Base-by-base conservation (phyloP, 306 rosid species). In the Fragaria vesca region DNA sequence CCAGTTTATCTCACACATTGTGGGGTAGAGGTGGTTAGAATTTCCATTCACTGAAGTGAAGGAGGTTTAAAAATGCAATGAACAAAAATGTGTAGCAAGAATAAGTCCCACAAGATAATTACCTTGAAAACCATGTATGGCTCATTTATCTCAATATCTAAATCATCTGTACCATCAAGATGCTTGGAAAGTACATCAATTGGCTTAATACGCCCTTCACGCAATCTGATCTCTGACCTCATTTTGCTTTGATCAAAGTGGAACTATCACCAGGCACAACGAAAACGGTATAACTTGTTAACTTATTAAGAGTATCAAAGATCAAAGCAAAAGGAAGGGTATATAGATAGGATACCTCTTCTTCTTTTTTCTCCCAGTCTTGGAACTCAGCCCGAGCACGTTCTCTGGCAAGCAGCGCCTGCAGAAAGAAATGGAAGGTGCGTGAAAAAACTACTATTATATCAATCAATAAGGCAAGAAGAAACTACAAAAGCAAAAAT, bases 301-400 rank as follows among this genome's bases (percentile, higher is more conserved):
- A 71, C 16, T 47, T 17, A 18, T 17, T n/a, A 69, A 51, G 18
- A 58, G 66, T 40, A 81, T 13, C 28, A 38, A 61, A 43, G 48
- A 20, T 71, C 38, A 69, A 13, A 18, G 30, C 20, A 18, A 26
- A 43, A 32, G 40, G 8, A n/a, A 16, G 50, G 34, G 76, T 34
- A 48, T 40, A 8, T 3, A 69, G 46, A 51, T 4, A 73, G 43
- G 15, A 67, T 82, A 93, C 99, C 94, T 96, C 99, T 78, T 96
- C 98, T 84, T 96, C 99, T 74, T 91, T 96, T 84, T 96, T 93
- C 83, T 96, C 99, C 99, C 97, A 96, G 83, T 96, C 98, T 73
- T 96, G 98, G 85, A 88, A 96, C 84, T 96, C 99, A 80, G 99
- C 98, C 61, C 97, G 93, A 73, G 99, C 97, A 62, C 97, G 91